phyloP scores from a whole-genome alignment of 2,329 filamentous ascomycete genomes.

The Curvularia spicifera region DNA sequence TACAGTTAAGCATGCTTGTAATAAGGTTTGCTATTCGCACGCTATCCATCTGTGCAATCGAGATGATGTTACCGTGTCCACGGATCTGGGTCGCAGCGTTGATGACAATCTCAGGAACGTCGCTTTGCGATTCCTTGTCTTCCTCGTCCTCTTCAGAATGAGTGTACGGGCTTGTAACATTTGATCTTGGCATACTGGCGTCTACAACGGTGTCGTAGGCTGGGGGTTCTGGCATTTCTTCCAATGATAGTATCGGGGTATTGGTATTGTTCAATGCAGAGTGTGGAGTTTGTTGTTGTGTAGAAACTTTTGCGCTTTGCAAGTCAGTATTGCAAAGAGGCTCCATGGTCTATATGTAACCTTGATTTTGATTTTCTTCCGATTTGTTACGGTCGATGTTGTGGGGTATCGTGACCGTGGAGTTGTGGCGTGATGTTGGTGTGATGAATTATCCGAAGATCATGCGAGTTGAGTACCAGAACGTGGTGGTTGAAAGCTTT shows the following conservation, averaged over 20 bases:
- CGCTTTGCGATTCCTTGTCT: conserved; percentile 25
- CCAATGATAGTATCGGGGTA: conserved; percentile 7
- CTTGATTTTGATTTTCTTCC: not conserved
- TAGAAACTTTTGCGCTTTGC: conserved; percentile 31
- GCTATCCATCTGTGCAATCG: conserved; percentile 42
- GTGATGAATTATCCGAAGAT: conserved; percentile 33
- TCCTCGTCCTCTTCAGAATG: conserved; percentile 27
- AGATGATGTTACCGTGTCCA: conserved; percentile 45
- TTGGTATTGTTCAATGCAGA: conserved; percentile 1
- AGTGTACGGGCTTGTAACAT: conserved; percentile 30
- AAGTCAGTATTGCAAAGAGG: conserved; percentile 28
- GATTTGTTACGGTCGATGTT: not conserved
- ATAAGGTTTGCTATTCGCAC: conserved; percentile 38
- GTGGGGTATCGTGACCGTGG: conserved; percentile 30
- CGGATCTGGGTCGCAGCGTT: conserved; percentile 46
- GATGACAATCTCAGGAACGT: conserved; percentile 42
- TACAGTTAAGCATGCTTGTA: conserved; percentile 26
- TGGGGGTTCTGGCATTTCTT: conserved; percentile 37
- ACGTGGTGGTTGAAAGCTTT: conserved; percentile 27
- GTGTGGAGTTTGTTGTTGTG: conserved; percentile 8
- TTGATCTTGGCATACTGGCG: conserved; percentile 27
- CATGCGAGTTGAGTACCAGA: conserved; percentile 30
- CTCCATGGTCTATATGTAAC: conserved; percentile 27
- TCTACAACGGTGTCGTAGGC: conserved; percentile 42
- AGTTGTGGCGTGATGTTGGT: conserved; percentile 43